phyloP scores from a whole-genome alignment of 169 alveolate species.

The Babesia divergens region DNA sequence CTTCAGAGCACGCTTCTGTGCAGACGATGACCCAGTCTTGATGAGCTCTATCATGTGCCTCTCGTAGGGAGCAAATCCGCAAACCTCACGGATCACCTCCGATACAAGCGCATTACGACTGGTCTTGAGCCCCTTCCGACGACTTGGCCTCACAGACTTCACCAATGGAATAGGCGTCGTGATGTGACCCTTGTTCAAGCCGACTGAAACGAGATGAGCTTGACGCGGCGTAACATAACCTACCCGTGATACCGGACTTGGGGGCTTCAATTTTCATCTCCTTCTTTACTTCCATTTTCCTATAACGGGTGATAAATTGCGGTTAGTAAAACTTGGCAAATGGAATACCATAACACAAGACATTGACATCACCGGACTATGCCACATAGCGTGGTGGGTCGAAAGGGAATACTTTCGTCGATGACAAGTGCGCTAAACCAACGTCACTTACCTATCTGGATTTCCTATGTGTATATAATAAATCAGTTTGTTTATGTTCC shows the following conservation, averaged over 20 bases:
- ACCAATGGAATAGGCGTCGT: slow-evolving; percentile 75
- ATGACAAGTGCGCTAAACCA: too few relatives aligned
- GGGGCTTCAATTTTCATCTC: slow-evolving; percentile 60
- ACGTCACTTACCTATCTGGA: too few relatives aligned
- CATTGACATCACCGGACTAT: too few relatives aligned
- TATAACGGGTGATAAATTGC: background rate
- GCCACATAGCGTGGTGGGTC: too few relatives aligned
- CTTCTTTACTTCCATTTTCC: slow-evolving; percentile 48
- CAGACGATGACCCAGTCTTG: slow-evolving; percentile 95
- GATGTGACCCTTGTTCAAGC: slow-evolving; percentile 81
- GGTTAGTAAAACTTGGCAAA: background rate
- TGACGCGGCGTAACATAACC: background rate
- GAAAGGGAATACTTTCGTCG: too few relatives aligned
- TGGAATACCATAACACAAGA: background rate
- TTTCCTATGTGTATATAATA: too few relatives aligned
- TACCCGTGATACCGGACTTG: slow-evolving; percentile 56
- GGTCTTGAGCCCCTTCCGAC: slow-evolving; percentile 85
- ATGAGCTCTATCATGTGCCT: slow-evolving; percentile 96
- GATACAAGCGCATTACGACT: slow-evolving; percentile 88
- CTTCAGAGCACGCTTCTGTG: slow-evolving; percentile 96
- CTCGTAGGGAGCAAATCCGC: slow-evolving; percentile 99
- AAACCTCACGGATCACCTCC: slow-evolving; percentile 94
- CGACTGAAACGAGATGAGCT: slow-evolving; percentile 46
- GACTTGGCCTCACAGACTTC: slow-evolving; percentile 77
- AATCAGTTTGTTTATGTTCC: too few relatives aligned